Base-by-base conservation (phyloP, 192 early-diverging fungal species). In the Cladochytrium replicatum region DNA sequence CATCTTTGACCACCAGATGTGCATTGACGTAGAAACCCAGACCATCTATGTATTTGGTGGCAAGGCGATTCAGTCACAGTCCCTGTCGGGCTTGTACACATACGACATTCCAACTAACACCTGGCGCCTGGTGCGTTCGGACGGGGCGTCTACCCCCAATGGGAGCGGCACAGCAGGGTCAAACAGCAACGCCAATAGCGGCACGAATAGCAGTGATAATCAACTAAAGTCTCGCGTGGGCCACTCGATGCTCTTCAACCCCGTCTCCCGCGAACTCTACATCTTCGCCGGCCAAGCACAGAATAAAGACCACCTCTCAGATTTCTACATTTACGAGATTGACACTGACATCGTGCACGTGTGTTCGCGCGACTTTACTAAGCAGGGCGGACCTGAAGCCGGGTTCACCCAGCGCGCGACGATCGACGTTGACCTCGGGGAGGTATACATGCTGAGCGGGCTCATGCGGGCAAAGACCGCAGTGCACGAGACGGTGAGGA, bases 1-100 rank as follows among this genome's bases (percentile, higher is more conserved):
- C 9, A 79, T 94, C 26, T 96, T 86, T 47, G 91, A 96, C 58
- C 80, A 93, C 55, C 91, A 98, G 72, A 89, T 98, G 88, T 80
- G 82, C 43, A 64, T 94, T 32, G 93, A 98, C 46, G 54, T 73
- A 5, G 67, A 64, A 11, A 69, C 74, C 34, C 63, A 64, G 45
- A 74, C 77, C 6, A 55, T 97, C 0, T 98, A 93, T 64, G 71
- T 93, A 3, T 98, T 95, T 72, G 94, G 94, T 38, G 94, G 94
- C 46, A 67, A 85, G 29, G 76, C 76, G 0, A 57, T 77, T 41
- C n/a, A 7, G 8, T 17, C 41, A 24, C 38, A 54, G 17, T 70
- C 70, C 11, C 93, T 89, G 66, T 87, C 87, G 44, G 94, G 94
- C 0, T 66, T 98, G 19, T 98, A 90, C 55, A 60, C 82, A 6